A percentile compares a stretch with the other conserved stretches of the same genome.
phyloP scores from a whole-genome alignment of 441 rosid genomes.

The Geranium incanum region DNA sequence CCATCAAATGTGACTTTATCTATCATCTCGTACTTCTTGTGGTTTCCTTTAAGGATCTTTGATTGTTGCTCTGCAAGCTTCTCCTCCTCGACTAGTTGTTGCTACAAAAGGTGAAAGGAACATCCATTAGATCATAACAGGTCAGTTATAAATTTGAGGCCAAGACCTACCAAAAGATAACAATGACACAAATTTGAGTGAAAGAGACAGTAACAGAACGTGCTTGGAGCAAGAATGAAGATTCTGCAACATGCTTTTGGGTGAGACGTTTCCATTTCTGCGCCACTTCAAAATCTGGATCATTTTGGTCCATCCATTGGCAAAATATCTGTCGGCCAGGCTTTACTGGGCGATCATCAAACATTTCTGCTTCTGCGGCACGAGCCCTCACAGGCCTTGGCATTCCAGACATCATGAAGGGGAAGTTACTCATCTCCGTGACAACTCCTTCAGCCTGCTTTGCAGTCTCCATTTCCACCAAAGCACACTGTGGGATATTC shows the following conservation, averaged over 20 bases:
- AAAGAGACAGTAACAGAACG: not conserved
- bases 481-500: conserved; percentile 38
- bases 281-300: conserved; percentile 46
- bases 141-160: not conserved
- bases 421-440: conserved; percentile 28
- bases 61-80: conserved; percentile 41
- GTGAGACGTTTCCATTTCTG: conserved; percentile 34
- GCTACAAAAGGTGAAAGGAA: conserved; percentile 25
- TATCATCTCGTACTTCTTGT: conserved; percentile 35
- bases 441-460: conserved; percentile 36
- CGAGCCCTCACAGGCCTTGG: conserved; percentile 74
- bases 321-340: conserved; percentile 40
- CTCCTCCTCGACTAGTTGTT: conserved; percentile 36
- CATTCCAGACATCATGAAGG: conserved; percentile 76
- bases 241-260: conserved; percentile 43
- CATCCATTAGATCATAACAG: not conserved
- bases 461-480: conserved; percentile 52
- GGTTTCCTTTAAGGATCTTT: conserved; percentile 29
- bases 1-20: conserved; percentile 29
- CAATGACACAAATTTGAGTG: not conserved
- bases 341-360: conserved; percentile 45
- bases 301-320: conserved; percentile 44
- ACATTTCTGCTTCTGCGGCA: conserved; percentile 54
- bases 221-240: conserved; percentile 38
- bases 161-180: not conserved